Base-by-base conservation (phyloP, 2,329 filamentous ascomycete genomes). In the Fusarium abutilonis region DNA sequence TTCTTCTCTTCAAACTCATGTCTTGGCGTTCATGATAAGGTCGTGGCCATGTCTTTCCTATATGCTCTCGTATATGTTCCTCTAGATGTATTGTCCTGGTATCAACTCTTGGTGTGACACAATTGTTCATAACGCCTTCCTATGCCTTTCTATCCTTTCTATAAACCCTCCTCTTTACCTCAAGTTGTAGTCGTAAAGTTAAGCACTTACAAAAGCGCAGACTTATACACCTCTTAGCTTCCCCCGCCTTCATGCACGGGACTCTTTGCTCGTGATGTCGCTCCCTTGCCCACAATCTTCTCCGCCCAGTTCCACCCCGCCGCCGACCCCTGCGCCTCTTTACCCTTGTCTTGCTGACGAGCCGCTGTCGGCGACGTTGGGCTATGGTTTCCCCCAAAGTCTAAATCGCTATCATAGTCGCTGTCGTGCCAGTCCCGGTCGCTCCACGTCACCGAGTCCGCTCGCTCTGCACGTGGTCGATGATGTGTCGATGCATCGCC, bases 361-460 rank as follows among this genome's bases (percentile, higher is more conserved):
- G 34, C 60, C 46, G 39, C 19, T 19, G 19, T 42, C 8, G 58
- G 63, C 26, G 64, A 56, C 42, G 48, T 60, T 39, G 58, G 57
- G 17, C 60, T 60, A 6, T 56, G 63, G 48, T 73, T 19, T 19
- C 19, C 19, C 4, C 19, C 19, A 19, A 4, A 19, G 19, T 19
- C 72, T 17, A 71, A 49, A 47, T 71, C 59, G 41, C 68, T 72
- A 14, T 72, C 68, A n/a, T 56, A 61, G 21, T 72, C 69, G 14
- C 64, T 70, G 26, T 69, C 64, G 21, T 48, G 52, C 45, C 75
- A 44, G 54, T 59, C 48, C 78, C 80, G 69, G 75, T 81, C 54
- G 71, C 85, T 89, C 89, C 88, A 91, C 4, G 80, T 82, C 50
- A 83, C 78, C 4, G 85, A 88, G 66, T 89, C 87, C 21, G 72